Evolutionary conservation across 2,329 filamentous ascomycete genomes (phyloP).

Genomic region (Xylariaceae sp.): DNA sequence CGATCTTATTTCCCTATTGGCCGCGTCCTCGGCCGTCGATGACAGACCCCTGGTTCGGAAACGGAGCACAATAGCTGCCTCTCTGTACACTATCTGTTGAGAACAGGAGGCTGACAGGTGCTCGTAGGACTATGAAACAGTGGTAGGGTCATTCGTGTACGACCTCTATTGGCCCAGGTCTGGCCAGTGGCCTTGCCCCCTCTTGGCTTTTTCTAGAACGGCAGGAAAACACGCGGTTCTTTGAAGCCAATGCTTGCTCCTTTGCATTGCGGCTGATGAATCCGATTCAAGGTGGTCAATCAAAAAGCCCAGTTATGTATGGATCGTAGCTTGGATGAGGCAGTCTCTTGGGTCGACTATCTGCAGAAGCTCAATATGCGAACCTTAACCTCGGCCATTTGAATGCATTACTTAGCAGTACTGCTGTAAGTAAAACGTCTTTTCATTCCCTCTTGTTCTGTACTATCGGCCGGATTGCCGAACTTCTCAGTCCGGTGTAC

Average conservation of each 20-base stretch:
- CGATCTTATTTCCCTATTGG: constrained; percentile 26
- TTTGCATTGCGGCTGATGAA: constrained; percentile 3
- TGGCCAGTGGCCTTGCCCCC: constrained; percentile 4
- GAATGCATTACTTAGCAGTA: no score
- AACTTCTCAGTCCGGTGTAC: neutral
- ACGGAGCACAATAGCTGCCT: constrained; percentile 27
- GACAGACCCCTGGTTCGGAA: constrained; percentile 22
- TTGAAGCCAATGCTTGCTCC: neutral
- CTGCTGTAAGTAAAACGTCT: no score
- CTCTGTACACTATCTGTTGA: neutral
- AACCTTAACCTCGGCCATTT: neutral
- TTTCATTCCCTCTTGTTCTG: constrained; percentile 1
- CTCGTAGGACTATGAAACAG: constrained; percentile 37
- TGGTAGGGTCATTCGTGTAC: constrained; percentile 34
- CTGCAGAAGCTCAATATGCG: neutral
- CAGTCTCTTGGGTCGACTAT: neutral
- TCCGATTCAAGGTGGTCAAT: constrained; percentile 18
- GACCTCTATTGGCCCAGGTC: constrained; percentile 31
- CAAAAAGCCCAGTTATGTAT: neutral
- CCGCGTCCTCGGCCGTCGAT: constrained; percentile 1
- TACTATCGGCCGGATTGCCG: constrained; percentile 14
- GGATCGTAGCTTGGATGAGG: neutral
- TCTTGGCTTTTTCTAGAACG: constrained; percentile 22
- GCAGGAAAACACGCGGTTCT: constrained; percentile 9
- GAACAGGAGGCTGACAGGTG: constrained; percentile 23